Percentiles rank a stretch among this genome's conserved stretches.
These are phyloP conservation scores for Leccinum longicurvipes DNA, from an alignment of 768 basidiomycete species.

Conservation along the genomic window DNA sequence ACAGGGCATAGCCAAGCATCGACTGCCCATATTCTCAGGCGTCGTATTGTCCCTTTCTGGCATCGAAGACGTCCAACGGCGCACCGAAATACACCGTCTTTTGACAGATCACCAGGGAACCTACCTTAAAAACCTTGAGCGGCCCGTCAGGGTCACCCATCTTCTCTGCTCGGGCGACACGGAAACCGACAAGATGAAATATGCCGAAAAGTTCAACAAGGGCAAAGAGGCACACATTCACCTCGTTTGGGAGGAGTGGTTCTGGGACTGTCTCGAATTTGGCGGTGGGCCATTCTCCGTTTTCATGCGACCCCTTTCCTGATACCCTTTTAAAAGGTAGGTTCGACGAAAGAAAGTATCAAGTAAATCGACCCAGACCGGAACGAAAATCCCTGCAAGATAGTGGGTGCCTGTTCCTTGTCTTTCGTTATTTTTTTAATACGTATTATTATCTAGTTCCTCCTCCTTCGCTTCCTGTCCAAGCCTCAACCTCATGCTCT, in stretches of 20 bases:
- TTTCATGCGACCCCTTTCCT: neutral
- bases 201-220: slow-evolving; percentile 71
- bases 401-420: slow-evolving; percentile 11
- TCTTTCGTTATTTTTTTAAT: neutral
- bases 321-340: slow-evolving; percentile 39
- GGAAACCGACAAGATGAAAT: slow-evolving; percentile 72
- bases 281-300: slow-evolving; percentile 44
- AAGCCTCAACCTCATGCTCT: slow-evolving; percentile 15
- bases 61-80: slow-evolving; percentile 56
- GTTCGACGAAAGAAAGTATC: slow-evolving; percentile 62
- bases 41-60: slow-evolving; percentile 75
- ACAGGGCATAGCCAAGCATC: slow-evolving; percentile 58
- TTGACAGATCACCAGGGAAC: slow-evolving; percentile 59
- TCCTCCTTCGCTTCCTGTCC: slow-evolving; percentile 6
- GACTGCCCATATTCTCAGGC: slow-evolving; percentile 70
- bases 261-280: slow-evolving; percentile 86
- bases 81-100: slow-evolving; percentile 61
- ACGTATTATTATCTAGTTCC: slow-evolving; percentile 7
- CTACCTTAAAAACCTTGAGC: slow-evolving; percentile 73
- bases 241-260: slow-evolving; percentile 95
- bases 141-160: slow-evolving; percentile 81
- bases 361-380: slow-evolving; percentile 57
- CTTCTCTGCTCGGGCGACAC: slow-evolving; percentile 70
- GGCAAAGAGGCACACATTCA: slow-evolving; percentile 69
- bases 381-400: slow-evolving; percentile 41